phyloP scores from a whole-genome alignment of 2,329 filamentous ascomycete genomes.

The Colletotrichum graminicola region DNA sequence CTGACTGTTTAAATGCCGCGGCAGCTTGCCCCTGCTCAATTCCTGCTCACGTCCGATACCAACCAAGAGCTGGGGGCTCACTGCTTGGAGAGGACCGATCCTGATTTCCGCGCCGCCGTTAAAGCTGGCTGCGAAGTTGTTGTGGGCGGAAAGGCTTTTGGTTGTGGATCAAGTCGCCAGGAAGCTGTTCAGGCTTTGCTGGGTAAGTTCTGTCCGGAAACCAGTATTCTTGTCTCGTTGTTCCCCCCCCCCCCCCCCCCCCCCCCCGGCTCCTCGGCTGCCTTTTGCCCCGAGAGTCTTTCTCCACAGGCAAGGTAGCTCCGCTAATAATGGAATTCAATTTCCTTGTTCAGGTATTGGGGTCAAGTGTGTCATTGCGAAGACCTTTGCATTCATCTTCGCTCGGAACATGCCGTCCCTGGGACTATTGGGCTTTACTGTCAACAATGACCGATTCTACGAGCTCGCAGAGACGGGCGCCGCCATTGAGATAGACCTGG shows the following conservation, averaged over 20 bases:
- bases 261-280: not conserved
- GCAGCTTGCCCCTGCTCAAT: constrained; percentile 56
- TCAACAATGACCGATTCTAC: constrained; percentile 55
- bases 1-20: too few relatives aligned
- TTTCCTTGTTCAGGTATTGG: constrained; percentile 45
- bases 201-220: constrained; percentile 35
- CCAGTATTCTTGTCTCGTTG: too few relatives aligned
- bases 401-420: constrained; percentile 59
- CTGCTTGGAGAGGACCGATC: constrained; percentile 43
- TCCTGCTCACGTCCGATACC: constrained; percentile 47
- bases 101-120: constrained; percentile 41
- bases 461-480: constrained; percentile 51
- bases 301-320: too few relatives aligned
- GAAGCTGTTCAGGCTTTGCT: constrained; percentile 57
- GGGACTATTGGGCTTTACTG: constrained; percentile 57
- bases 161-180: constrained; percentile 59
- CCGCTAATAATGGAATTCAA: too few relatives aligned
- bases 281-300: too few relatives aligned
- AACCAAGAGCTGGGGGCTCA: constrained; percentile 44
- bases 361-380: constrained; percentile 58
- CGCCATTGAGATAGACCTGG: constrained; percentile 54
- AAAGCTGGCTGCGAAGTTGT: constrained; percentile 51
- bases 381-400: constrained; percentile 61
- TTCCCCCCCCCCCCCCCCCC: too few relatives aligned
- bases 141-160: constrained; percentile 60